These are phyloP conservation scores for Xylariaceae sp. DNA, from an alignment of 2,329 filamentous ascomycete genomes.

Conservation along the genomic window DNA sequence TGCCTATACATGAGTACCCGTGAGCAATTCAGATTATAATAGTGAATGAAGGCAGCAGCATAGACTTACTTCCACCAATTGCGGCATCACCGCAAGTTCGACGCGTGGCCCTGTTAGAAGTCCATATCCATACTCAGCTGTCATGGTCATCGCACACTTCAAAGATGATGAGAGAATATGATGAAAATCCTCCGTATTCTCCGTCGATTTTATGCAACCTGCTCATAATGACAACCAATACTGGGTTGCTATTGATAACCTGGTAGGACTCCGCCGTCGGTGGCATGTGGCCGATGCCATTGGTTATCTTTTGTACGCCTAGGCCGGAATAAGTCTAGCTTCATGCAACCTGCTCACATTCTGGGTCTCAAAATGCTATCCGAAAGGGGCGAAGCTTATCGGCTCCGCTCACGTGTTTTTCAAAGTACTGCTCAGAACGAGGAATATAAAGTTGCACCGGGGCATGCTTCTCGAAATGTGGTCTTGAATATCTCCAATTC, in stretches of 20 bases:
- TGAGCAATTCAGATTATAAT: constrained; percentile 26
- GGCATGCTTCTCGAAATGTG: constrained; percentile 15
- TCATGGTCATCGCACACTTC: constrained; percentile 19
- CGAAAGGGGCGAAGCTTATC: not conserved
- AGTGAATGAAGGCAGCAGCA: constrained; percentile 1
- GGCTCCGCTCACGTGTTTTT: constrained; percentile 3
- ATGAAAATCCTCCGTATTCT: constrained; percentile 4
- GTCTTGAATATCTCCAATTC: constrained; percentile 6
- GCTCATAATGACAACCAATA: constrained; percentile 16
- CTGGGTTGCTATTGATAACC: not conserved
- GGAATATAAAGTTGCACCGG: constrained; percentile 1
- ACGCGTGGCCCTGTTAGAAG: constrained; percentile 20
- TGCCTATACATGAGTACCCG: constrained; percentile 28
- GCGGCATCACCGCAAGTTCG: constrained; percentile 32
- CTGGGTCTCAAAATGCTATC: not conserved
- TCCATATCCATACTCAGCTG: constrained; percentile 18
- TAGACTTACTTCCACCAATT: constrained; percentile 36
- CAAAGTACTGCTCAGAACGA: not conserved
- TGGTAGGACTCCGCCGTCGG: not conserved
- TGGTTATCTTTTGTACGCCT: not conserved
- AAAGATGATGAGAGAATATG: constrained; percentile 8
- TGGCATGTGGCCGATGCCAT: not conserved
- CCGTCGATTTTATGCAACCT: constrained; percentile 18
- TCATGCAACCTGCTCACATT: constrained; percentile 34
- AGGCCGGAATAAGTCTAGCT: constrained; percentile 21